phyloP scores from a whole-genome alignment of 2,329 filamentous ascomycete species.

The Verticillium zaregamsianum region DNA sequence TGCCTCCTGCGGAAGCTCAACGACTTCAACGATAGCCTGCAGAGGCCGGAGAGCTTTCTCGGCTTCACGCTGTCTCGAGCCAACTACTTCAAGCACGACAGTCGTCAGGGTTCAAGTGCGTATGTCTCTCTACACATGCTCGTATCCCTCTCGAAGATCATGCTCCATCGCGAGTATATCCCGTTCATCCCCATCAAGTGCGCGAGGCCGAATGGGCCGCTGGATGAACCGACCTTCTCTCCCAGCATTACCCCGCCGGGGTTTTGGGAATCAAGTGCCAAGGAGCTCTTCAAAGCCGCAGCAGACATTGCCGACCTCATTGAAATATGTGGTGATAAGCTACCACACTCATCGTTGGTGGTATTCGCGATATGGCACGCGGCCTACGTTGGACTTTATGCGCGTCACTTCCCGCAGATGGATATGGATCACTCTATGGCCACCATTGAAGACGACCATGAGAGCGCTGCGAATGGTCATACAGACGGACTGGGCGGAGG shows the following conservation, averaged over 20 bases:
- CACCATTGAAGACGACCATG: slow-evolving; percentile 25
- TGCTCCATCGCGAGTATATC: slow-evolving; percentile 65
- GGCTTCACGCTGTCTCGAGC: slow-evolving; percentile 53
- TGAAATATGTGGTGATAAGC: slow-evolving; percentile 54
- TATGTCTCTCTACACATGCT: slow-evolving; percentile 67
- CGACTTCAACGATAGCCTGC: slow-evolving; percentile 38
- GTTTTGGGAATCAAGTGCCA: slow-evolving; percentile 62
- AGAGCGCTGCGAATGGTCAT: slow-evolving; percentile 30
- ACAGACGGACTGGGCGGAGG: slow-evolving; percentile 25
- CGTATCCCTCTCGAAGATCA: slow-evolving; percentile 60
- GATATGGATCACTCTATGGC: slow-evolving; percentile 54
- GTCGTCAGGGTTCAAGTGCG: slow-evolving; percentile 56
- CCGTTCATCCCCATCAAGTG: slow-evolving; percentile 61
- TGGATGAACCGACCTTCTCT: slow-evolving; percentile 54
- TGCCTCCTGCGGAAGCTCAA: slow-evolving; percentile 47
- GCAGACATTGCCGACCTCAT: slow-evolving; percentile 62
- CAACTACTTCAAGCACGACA: slow-evolving; percentile 64
- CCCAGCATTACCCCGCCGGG: slow-evolving; percentile 40
- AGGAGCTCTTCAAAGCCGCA: slow-evolving; percentile 58
- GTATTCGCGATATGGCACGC: slow-evolving; percentile 65
- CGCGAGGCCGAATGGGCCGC: slow-evolving; percentile 43
- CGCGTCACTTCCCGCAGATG: slow-evolving; percentile 64
- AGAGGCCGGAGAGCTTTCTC: slow-evolving; percentile 19
- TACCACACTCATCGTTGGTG: slow-evolving; percentile 65
- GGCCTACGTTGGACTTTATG: slow-evolving; percentile 62